phyloP scores from a whole-genome alignment of 495 filamentous ascomycete species.

The Penicillium paradoxum region DNA sequence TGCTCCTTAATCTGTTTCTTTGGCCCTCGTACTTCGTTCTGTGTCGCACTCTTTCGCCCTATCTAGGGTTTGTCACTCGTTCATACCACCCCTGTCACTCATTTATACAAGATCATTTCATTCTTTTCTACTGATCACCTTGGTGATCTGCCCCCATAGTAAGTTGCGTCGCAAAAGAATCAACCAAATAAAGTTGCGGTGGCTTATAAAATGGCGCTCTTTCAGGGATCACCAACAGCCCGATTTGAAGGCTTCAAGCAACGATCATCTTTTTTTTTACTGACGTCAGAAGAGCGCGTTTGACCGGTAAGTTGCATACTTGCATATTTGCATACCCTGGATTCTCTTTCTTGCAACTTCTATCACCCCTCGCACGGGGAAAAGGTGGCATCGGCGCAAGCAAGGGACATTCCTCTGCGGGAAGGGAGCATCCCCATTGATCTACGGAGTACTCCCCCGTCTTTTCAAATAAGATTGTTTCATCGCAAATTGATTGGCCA shows the following conservation, averaged over 20 bases:
- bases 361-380: slow-evolving; percentile 5
- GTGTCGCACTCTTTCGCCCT: slow-evolving; percentile 9
- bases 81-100: slow-evolving; percentile 4
- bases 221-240: not conserved
- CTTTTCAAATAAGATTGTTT: slow-evolving; percentile 13
- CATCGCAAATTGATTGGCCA: slow-evolving; percentile 11
- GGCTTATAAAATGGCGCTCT: not conserved
- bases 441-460: not conserved
- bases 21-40: not conserved
- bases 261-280: slow-evolving; percentile 18
- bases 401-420: slow-evolving; percentile 21
- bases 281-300: slow-evolving; percentile 22
- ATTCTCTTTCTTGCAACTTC: not conserved
- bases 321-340: slow-evolving; percentile 10
- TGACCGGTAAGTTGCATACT: slow-evolving; percentile 21
- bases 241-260: not conserved
- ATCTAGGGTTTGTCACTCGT: slow-evolving; percentile 17
- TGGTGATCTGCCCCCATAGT: not conserved
- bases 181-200: not conserved
- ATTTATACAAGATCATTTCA: slow-evolving; percentile 3
- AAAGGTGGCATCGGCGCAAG: slow-evolving; percentile 6
- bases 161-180: not conserved
- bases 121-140: not conserved
- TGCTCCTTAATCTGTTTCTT: slow-evolving; percentile 1
- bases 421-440: slow-evolving; percentile 16